phyloP scores from a whole-genome alignment of 129 eudicot species.

The Dittrichia graveolens region DNA sequence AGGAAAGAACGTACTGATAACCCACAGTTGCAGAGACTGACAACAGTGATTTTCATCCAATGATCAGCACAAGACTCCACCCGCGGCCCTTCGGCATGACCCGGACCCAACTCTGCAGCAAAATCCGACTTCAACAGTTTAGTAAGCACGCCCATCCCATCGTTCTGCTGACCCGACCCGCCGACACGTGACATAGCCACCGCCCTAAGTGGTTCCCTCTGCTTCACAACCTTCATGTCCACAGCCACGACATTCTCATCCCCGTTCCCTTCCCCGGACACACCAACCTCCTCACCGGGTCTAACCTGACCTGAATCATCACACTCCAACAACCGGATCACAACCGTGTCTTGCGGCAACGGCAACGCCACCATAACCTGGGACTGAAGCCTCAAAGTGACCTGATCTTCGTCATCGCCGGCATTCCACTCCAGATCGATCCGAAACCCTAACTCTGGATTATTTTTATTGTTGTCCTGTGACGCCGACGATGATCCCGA shows the following conservation, averaged over 20 bases:
- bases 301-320: conserved; percentile 14
- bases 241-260: conserved; percentile 49
- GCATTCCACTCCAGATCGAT: conserved; percentile 90
- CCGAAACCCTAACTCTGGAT: conserved; percentile 59
- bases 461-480: conserved; percentile 17
- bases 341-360: conserved; percentile 77
- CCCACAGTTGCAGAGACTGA: conserved; percentile 82
- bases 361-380: conserved; percentile 96
- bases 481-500: conserved; percentile 38
- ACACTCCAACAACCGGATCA: conserved; percentile 46
- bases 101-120: conserved; percentile 32
- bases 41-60: conserved; percentile 74
- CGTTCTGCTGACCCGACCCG: conserved; percentile 78
- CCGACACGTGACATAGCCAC: conserved; percentile 65
- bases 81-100: conserved; percentile 36
- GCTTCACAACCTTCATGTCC: conserved; percentile 84
- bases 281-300: conserved; percentile 8
- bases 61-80: conserved; percentile 54
- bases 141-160: conserved; percentile 83
- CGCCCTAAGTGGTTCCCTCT: conserved; percentile 79
- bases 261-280: conserved; percentile 11
- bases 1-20: conserved; percentile 48
- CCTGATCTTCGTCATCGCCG: conserved; percentile 98
- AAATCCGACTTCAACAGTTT: conserved; percentile 75
- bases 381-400: conserved; percentile 81